phyloP scores from a whole-genome alignment of 2,329 filamentous ascomycete genomes.

The Aspergillus glaucus region DNA sequence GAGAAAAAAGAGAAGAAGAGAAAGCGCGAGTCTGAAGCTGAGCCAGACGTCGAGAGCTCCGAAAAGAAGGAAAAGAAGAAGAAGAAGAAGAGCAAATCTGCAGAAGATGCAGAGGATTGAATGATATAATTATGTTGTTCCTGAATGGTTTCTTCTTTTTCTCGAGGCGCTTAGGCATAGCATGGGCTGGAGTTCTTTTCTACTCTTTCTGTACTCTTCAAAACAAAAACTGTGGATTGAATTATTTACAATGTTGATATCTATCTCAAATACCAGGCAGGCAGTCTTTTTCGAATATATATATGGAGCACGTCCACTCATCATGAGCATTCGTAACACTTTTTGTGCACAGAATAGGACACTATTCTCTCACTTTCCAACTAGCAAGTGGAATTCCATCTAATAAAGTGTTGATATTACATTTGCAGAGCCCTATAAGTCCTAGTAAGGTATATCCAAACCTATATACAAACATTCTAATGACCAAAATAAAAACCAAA shows the following conservation, averaged over 20 bases:
- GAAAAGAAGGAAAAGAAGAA: constrained; percentile 59
- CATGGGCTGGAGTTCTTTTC: constrained; percentile 32
- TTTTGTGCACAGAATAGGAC: too few relatives aligned
- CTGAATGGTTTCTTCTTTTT: constrained; percentile 5
- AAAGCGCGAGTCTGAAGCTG: constrained; percentile 30
- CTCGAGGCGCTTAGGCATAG: constrained; percentile 30
- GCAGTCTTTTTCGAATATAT: not conserved
- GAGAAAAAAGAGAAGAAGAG: constrained; percentile 33
- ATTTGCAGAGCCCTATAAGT: too few relatives aligned
- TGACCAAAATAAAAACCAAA: not conserved
- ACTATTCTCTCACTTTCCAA: too few relatives aligned
- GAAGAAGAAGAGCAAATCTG: constrained; percentile 36
- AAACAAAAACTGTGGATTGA: constrained; percentile 5
- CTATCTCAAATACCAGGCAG: not conserved
- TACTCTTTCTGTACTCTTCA: constrained; percentile 7
- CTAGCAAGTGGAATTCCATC: too few relatives aligned
- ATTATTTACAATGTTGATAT: too few relatives aligned
- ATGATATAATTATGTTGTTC: constrained; percentile 6
- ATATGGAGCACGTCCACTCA: too few relatives aligned
- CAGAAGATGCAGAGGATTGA: constrained; percentile 21
- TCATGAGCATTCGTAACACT: too few relatives aligned
- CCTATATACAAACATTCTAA: not conserved
- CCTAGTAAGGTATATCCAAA: constrained; percentile 5
- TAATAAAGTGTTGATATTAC: too few relatives aligned
- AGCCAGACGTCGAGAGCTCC: constrained; percentile 25